Conservation (phyloP, 805 yeast genomes). For the Debaryomyces hansenii region DNA sequence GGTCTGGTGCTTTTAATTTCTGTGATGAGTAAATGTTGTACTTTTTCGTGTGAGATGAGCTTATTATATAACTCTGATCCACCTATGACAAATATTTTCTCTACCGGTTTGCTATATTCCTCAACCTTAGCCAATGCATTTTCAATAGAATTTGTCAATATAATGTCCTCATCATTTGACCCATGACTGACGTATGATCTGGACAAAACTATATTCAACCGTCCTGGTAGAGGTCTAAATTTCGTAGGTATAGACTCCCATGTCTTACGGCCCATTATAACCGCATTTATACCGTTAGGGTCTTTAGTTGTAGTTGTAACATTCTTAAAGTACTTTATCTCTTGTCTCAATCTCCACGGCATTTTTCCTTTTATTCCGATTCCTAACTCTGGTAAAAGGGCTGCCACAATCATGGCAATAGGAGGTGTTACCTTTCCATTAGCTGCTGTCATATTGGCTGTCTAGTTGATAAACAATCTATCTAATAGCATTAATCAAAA, state of each 20-base stretch:
- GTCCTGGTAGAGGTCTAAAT: slow-evolving; percentile 77
- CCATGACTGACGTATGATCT: slow-evolving; percentile 30
- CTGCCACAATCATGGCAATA: slow-evolving; percentile 73
- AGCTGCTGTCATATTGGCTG: background rate
- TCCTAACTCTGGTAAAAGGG: slow-evolving; percentile 74
- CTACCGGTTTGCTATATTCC: slow-evolving; percentile 28
- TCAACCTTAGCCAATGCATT: slow-evolving; percentile 17
- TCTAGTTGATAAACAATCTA: background rate
- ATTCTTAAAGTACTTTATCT: slow-evolving; percentile 80
- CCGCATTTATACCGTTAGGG: slow-evolving; percentile 57
- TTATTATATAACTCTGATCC: slow-evolving; percentile 85
- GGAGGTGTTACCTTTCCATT: slow-evolving; percentile 14
- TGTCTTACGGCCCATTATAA: slow-evolving; percentile 93
- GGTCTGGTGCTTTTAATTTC: slow-evolving; percentile 49
- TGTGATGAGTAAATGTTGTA: slow-evolving; percentile 65
- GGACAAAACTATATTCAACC: slow-evolving; percentile 77
- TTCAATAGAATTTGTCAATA: slow-evolving; percentile 29
- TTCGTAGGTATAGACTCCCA: slow-evolving; percentile 90
- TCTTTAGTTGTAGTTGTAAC: slow-evolving; percentile 54
- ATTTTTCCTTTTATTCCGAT: slow-evolving; percentile 79
- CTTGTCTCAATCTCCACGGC: slow-evolving; percentile 86
- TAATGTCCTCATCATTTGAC: slow-evolving; percentile 19
- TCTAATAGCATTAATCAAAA: background rate
- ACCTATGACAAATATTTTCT: slow-evolving; percentile 80
- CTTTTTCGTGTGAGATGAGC: slow-evolving; percentile 42